A percentile compares a stretch with the other conserved stretches of the same genome.
Conservation (phyloP, 257 asterid species). For the Plectranthus barbatus region DNA sequence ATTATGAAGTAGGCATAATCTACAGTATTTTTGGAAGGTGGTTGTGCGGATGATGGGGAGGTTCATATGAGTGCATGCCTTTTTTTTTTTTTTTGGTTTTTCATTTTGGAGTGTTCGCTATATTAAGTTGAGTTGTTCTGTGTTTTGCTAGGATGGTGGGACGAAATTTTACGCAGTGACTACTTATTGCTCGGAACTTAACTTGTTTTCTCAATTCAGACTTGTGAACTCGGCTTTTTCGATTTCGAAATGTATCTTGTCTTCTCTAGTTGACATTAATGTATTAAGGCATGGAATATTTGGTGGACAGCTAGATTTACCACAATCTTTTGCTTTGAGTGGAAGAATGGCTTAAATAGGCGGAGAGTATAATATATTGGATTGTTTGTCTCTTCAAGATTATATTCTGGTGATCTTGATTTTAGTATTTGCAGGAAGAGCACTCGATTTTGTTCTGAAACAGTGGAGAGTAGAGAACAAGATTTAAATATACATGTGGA, state of each 20-base stretch:
- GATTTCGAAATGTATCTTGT: neutral
- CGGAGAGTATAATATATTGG: neutral
- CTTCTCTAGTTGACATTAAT: neutral
- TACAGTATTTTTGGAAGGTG: neutral
- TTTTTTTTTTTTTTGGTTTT: neutral
- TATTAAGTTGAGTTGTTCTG: too few relatives aligned
- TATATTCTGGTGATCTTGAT: neutral
- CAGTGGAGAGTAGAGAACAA: too few relatives aligned
- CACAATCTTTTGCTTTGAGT: too few relatives aligned
- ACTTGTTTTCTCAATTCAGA: neutral
- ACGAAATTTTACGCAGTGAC: neutral
- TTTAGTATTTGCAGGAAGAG: slow-evolving; percentile 10
- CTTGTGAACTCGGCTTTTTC: neutral
- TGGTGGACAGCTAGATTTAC: too few relatives aligned
- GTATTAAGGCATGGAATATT: neutral
- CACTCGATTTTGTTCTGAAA: neutral
- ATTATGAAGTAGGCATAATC: neutral
- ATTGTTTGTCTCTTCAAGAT: neutral
- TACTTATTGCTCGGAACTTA: neutral
- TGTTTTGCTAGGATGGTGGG: neutral
- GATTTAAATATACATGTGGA: slow-evolving; percentile 10
- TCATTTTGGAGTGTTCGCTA: neutral
- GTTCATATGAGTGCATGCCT: neutral
- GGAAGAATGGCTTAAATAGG: neutral
- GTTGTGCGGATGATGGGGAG: too few relatives aligned